Evolutionary conservation across 2,329 filamentous ascomycete species (phyloP), one percentile per base, ranked within the genome.

Genomic region (Coniochaeta ligniaria): DNA sequence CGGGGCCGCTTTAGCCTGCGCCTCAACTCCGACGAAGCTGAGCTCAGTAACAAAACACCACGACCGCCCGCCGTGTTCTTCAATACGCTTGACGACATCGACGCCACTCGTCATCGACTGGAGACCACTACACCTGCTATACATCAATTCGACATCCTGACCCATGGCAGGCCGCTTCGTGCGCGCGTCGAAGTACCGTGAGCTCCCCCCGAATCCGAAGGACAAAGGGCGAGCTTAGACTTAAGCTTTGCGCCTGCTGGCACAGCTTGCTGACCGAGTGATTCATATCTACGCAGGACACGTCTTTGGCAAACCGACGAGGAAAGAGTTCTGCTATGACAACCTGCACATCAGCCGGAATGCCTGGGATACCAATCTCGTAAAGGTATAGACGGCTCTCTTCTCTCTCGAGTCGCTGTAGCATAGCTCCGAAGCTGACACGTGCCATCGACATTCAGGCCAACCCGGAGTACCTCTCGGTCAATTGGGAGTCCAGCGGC

Each of bases 251-350:
- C 31, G 54, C 57, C 38, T 22, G 35, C 35, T 59, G 20, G 8
- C 20, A 14, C 47, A 52, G 60, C 64, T 67, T 72, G 62, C 64
- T 62, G 59, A 64, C 66, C 69, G 65, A 68, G 47, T 52, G 47
- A 22, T 52, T 31, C 47, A 66, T 61, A 65, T 60, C 62, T 64
- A 56, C 62, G 60, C 76, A 97, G 94, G 94, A 83, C 95, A 99
- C 83, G 90, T 99, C 80, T 99, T 97, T 81, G 95, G 95, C 74
- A 95, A 96, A 79, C 80, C 92, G 64, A 96, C 93, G 67, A 89
- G 91, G 78, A 97, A 96, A 85, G 95, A 99, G 76, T 91, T 91
- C 84, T 97, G 93, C 82, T 99, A 98, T 79, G 95, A 99, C 77
- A 98, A 98, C 77, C 81, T 99, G 68, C 91, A 92, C 74, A 92